Evolutionary conservation across 352 stramenopile genomes (phyloP), one percentile per base, ranked within the genome.

Genomic region (Phytophthora hybrid): DNA sequence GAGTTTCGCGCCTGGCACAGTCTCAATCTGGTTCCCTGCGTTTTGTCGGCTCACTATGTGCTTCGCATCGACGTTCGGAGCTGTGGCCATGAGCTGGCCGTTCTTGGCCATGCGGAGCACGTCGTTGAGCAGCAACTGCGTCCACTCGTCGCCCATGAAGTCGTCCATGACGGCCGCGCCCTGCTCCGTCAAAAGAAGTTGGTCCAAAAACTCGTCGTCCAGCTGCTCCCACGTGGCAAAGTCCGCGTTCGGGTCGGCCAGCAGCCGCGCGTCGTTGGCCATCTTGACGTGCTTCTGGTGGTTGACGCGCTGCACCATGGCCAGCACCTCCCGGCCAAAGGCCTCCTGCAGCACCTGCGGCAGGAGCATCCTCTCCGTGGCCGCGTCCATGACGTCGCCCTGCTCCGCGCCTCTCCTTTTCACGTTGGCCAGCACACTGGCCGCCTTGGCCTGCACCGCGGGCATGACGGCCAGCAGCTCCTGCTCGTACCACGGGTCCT

Each of bases 301-400:
- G 69, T 95, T 96, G 14, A 97, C 82, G 6, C 88, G 88, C 54
- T 93, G 90, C 19, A 97, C 83, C 87, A 97, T 95, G 11, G 81
- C 79, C 37, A 97, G 59, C 21, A 97, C 77, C 64, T 97, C 88
- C 47, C 91, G 78, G 0, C 81, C 89, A 77, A 97, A 97, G 0
- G 90, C 90, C 65, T 97, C 90, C 54, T 96, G 90, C 44, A 95
- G 70, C 8, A 97, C 82, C 59, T 97, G 90, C 1, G 90, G 90
- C 37, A 87, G 39, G 39, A 96, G 81, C 63, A 85, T 71, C 1
- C 65, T 59, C 70, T 97, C 90, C 0, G 89, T 97, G 0, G 74
- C 73, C 0, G 69, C 23, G 57, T 97, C 90, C 90, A 97, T 97
- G 51, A 90, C 54, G 18, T 97, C 90, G 19, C 90, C 90, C 41